phyloP scores from a whole-genome alignment of 257 asterid genomes.

The Nicotiana knightiana region DNA sequence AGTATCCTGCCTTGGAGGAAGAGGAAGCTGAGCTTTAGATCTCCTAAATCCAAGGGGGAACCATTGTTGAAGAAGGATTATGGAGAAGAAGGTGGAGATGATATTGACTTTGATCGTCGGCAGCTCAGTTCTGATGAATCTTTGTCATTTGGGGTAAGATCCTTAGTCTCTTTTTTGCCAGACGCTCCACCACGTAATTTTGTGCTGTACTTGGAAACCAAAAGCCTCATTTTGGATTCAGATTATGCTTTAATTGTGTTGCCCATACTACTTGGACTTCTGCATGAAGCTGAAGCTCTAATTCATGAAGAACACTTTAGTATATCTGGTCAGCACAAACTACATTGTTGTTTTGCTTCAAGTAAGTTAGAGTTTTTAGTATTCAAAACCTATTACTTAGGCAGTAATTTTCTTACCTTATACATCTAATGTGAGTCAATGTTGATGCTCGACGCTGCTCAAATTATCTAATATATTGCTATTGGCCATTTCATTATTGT shows the following conservation, averaged over 20 bases:
- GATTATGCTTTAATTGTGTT: neutral
- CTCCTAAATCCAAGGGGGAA: constrained; percentile 91
- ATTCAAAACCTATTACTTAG: neutral
- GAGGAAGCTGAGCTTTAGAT: constrained; percentile 80
- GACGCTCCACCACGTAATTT: neutral
- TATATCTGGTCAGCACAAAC: neutral
- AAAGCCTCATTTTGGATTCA: neutral
- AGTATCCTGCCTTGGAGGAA: constrained; percentile 93
- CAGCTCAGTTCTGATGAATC: constrained; percentile 91
- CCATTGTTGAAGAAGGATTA: constrained; percentile 80
- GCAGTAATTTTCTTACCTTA: neutral
- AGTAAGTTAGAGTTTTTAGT: neutral
- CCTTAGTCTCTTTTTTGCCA: neutral
- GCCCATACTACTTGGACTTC: neutral
- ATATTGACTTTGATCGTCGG: constrained; percentile 85
- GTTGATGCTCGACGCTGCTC: neutral
- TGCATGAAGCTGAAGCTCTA: neutral
- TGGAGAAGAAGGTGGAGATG: constrained; percentile 99
- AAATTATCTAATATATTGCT: neutral
- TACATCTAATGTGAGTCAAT: neutral
- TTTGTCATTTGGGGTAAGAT: constrained; percentile 62
- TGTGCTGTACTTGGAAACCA: neutral
- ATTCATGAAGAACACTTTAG: neutral
- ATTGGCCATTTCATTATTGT: neutral
- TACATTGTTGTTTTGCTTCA: neutral